Conservation (phyloP, 441 rosid species). For the Erodium texanum region DNA sequence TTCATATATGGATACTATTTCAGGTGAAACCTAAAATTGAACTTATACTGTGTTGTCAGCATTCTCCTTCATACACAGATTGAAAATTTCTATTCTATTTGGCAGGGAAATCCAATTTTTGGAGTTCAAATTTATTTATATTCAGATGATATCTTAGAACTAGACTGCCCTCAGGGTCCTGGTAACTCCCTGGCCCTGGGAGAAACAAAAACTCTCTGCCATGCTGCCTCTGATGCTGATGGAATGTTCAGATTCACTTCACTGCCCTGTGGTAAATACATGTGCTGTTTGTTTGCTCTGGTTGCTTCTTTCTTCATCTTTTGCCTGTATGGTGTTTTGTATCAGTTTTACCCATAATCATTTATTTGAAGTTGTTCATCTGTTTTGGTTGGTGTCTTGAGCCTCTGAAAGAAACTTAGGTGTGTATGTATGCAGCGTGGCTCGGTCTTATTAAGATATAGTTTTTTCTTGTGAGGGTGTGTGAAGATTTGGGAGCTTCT, state of each 20-base stretch:
- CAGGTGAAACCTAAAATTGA: slow-evolving; percentile 6
- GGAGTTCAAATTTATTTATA: slow-evolving; percentile 82
- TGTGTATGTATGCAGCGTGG: not conserved
- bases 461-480: too few species aligned
- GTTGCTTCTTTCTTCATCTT: too few species aligned
- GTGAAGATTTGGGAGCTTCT: too few species aligned
- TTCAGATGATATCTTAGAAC: slow-evolving; percentile 61
- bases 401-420: too few species aligned
- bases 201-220: slow-evolving; percentile 73
- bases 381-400: too few species aligned
- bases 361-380: too few species aligned
- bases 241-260: slow-evolving; percentile 75
- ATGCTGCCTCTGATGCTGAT: slow-evolving; percentile 74
- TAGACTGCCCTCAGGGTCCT: slow-evolving; percentile 70
- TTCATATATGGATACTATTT: not conserved
- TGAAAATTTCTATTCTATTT: slow-evolving; percentile 22
- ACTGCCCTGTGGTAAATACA: slow-evolving; percentile 71
- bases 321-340: not conserved
- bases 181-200: slow-evolving; percentile 50
- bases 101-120: slow-evolving; percentile 82
- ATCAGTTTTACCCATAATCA: not conserved
- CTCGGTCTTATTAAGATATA: not conserved
- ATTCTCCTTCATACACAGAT: not conserved
- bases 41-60: not conserved
- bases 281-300: slow-evolving; percentile 6